Percentiles rank a stretch among this genome's conserved stretches.
Conservation (phyloP, 768 basidiomycete genomes). For the Boletellus ananiceps region DNA sequence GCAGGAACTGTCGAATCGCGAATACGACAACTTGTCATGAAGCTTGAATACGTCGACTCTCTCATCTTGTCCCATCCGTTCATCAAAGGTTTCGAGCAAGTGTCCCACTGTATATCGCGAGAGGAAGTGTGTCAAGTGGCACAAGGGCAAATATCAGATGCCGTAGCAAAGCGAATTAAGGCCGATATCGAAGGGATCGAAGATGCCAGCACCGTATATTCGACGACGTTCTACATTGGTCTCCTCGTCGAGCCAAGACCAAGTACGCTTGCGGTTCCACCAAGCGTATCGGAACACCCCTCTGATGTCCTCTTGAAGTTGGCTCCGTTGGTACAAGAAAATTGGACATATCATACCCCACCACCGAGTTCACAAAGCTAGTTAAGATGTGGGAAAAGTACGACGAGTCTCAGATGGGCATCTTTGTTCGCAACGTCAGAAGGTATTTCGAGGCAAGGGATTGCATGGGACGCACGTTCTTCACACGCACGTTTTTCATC, state of each 20-base stretch:
- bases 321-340: slow-evolving; percentile 73
- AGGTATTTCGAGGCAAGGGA: slow-evolving; percentile 45
- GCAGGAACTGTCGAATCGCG: slow-evolving; percentile 98
- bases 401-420: slow-evolving; percentile 88
- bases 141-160: slow-evolving; percentile 79
- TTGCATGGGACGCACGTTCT: slow-evolving; percentile 10
- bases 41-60: slow-evolving; percentile 93
- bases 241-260: slow-evolving; percentile 87
- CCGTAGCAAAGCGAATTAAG: slow-evolving; percentile 65
- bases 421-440: slow-evolving; percentile 90
- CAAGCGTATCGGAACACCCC: slow-evolving; percentile 7
- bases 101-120: slow-evolving; percentile 75
- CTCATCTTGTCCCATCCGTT: slow-evolving; percentile 92
- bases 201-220: slow-evolving; percentile 74
- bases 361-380: slow-evolving; percentile 88
- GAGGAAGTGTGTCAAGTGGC: slow-evolving; percentile 87
- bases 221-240: slow-evolving; percentile 98
- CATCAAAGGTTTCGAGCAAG: slow-evolving; percentile 89
- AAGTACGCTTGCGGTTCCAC: slow-evolving; percentile 48
- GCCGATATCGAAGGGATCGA: slow-evolving; percentile 76
- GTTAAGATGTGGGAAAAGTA: slow-evolving; percentile 96
- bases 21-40: slow-evolving; percentile 94
- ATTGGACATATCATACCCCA: slow-evolving; percentile 96
- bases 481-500: slow-evolving; percentile 20
- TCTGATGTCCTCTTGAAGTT: slow-evolving; percentile 42